These are phyloP conservation scores for Penicilliopsis zonata DNA, from an alignment of 495 filamentous ascomycete species.

Conservation along the genomic window DNA sequence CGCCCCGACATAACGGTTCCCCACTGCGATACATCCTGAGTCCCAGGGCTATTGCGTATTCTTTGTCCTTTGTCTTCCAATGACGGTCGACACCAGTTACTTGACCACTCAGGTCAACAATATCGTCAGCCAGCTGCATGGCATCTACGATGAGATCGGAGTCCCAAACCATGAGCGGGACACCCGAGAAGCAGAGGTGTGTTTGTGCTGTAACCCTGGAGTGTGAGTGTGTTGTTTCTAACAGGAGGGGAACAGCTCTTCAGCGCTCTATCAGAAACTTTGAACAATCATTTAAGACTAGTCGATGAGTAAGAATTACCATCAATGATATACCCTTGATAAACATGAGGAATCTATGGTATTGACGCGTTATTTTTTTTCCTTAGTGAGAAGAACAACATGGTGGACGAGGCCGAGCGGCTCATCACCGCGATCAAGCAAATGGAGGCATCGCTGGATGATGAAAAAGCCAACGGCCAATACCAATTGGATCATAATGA, in stretches of 20 bases:
- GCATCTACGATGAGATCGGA: constrained; percentile 92
- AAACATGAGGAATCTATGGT: neutral
- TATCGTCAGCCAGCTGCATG: constrained; percentile 82
- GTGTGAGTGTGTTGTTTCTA: constrained; percentile 4
- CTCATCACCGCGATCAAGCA: constrained; percentile 77
- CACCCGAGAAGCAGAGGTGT: constrained; percentile 71
- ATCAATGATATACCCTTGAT: too few relatives aligned
- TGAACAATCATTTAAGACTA: constrained; percentile 69
- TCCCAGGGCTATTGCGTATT: too few relatives aligned
- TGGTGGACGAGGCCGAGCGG: constrained; percentile 76
- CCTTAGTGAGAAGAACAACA: constrained; percentile 67
- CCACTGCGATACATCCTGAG: too few relatives aligned
- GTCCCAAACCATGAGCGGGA: constrained; percentile 84
- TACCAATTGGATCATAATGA: constrained; percentile 52
- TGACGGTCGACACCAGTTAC: constrained; percentile 85
- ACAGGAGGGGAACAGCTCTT: constrained; percentile 54
- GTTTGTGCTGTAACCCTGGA: constrained; percentile 7
- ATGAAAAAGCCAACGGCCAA: constrained; percentile 48
- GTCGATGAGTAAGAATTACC: constrained; percentile 55
- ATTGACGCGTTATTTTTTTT: constrained; percentile 1
- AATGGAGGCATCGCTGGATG: constrained; percentile 85
- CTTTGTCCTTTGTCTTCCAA: constrained; percentile 18
- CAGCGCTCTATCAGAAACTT: constrained; percentile 70
- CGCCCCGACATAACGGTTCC: constrained; percentile 4
- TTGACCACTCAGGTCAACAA: constrained; percentile 86